These are phyloP conservation scores for barley (Hordeum vulgare) DNA, from an alignment of 176 grass and related monocot species.

Conservation along the genomic window MorexV3_pseudomolecules_assembly NC_058520.1:145766906-145767405, in stretches of 20 bases:
- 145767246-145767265: not conserved
- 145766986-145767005: not conserved
- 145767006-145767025: not conserved
- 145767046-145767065: not conserved
- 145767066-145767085: not conserved
- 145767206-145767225: not conserved
- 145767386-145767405: not conserved
- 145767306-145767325: not conserved
- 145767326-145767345: not conserved
- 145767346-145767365: not conserved
- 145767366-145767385: no score
- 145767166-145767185: no score
- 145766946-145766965: constrained; percentile 75
- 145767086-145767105: not conserved
- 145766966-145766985: no score
- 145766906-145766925: constrained; percentile 55
- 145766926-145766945: constrained; percentile 79
- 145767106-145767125: no score
- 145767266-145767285: no score
- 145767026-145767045: not conserved
- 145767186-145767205: no score
- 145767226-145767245: not conserved
- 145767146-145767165: no score
- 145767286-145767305: no score
- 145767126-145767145: no score